Evolutionary conservation across 176 grass and related monocot genomes (phyloP).

Genomic region (Typha latifolia): DNA sequence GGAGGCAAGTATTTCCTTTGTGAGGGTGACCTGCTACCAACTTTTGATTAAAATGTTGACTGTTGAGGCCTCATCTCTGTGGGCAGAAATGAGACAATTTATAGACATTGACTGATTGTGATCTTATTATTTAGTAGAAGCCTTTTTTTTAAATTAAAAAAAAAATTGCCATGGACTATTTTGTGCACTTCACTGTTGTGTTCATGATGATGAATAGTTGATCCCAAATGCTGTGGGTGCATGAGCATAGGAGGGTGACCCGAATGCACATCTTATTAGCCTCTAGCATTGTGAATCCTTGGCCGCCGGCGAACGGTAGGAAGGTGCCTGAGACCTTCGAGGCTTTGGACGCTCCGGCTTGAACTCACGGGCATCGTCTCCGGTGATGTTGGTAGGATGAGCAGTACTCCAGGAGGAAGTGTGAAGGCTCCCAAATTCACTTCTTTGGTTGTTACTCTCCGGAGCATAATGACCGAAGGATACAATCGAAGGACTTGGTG

Average conservation of each 20-base stretch:
- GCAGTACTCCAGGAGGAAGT: conserved; percentile 19
- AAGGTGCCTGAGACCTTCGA: not conserved
- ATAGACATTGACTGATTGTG: no score
- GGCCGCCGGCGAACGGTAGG: not conserved
- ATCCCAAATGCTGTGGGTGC: not conserved
- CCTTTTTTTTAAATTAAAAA: no score
- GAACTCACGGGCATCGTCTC: not conserved
- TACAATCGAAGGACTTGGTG: conserved; percentile 50
- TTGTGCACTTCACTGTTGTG: no score
- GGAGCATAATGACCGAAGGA: conserved; percentile 20
- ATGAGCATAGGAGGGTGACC: conserved; percentile 5
- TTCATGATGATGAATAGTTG: no score
- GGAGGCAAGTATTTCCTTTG: conserved; percentile 16
- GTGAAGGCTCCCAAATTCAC: conserved; percentile 33
- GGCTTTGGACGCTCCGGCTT: no score
- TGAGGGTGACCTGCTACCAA: conserved; percentile 30
- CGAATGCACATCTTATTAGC: not conserved
- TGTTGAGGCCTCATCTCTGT: not conserved
- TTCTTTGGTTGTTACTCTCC: conserved; percentile 15
- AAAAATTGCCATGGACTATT: no score
- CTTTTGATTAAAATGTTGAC: conserved; percentile 29
- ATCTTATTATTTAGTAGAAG: no score
- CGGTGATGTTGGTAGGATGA: conserved; percentile 19
- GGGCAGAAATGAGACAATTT: not conserved
- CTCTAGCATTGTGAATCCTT: not conserved